These are phyloP conservation scores for Cutaneotrichosporon sp. DNA, from an alignment of 1,284 basidiomycete genomes.

Conservation along the genomic window DNA sequence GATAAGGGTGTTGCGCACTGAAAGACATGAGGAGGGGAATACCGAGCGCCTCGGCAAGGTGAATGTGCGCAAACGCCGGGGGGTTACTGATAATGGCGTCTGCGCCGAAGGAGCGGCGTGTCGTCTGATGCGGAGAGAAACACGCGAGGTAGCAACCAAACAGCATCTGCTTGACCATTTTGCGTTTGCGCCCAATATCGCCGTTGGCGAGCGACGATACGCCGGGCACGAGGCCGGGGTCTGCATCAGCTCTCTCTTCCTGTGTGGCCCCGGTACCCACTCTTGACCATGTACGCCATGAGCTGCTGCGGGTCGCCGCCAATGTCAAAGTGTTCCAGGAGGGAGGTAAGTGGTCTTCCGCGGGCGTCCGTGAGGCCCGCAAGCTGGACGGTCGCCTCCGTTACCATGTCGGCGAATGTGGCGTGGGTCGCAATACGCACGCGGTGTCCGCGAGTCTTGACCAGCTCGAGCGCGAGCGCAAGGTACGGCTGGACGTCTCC, in stretches of 20 bases:
- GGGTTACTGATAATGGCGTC: slow-evolving; percentile 64
- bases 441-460: slow-evolving; percentile 55
- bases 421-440: slow-evolving; percentile 64
- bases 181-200: slow-evolving; percentile 34
- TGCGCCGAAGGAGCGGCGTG: slow-evolving; percentile 53
- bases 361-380: slow-evolving; percentile 52
- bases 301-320: slow-evolving; percentile 45
- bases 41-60: slow-evolving; percentile 61
- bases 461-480: slow-evolving; percentile 57
- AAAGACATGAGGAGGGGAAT: slow-evolving; percentile 55
- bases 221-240: slow-evolving; percentile 42
- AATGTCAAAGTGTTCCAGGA: slow-evolving; percentile 40
- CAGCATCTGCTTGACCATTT: slow-evolving; percentile 52
- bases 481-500: slow-evolving; percentile 68
- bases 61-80: slow-evolving; percentile 60
- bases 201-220: slow-evolving; percentile 35
- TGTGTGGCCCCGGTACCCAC: slow-evolving; percentile 29
- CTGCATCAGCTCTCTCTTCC: slow-evolving; percentile 13
- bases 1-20: too few species aligned
- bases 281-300: slow-evolving; percentile 48
- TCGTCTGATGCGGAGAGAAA: slow-evolving; percentile 51
- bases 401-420: slow-evolving; percentile 58
- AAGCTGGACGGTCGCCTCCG: slow-evolving; percentile 53
- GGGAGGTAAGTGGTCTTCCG: slow-evolving; percentile 41
- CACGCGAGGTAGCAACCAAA: slow-evolving; percentile 58